Evolutionary conservation across 2,329 filamentous ascomycete species (phyloP).

Genomic region (Cryphonectria japonica): DNA sequence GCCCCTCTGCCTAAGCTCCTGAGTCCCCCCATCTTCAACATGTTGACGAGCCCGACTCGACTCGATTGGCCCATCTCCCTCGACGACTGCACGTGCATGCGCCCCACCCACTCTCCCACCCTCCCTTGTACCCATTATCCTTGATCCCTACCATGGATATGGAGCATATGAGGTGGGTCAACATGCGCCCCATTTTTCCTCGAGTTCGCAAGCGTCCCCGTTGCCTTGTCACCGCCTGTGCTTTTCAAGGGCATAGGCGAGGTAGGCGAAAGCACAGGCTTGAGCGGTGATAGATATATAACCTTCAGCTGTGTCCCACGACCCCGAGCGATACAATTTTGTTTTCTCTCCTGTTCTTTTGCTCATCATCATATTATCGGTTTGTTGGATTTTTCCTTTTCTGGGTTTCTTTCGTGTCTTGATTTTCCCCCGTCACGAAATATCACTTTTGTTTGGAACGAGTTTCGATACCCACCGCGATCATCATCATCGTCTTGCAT

Average conservation of each 20-base stretch:
- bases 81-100: slow-evolving; percentile 26
- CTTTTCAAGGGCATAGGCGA: slow-evolving; percentile 20
- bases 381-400: slow-evolving; percentile 26
- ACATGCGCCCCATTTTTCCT: slow-evolving; percentile 20
- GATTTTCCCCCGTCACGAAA: slow-evolving; percentile 25
- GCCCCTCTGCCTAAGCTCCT: slow-evolving; percentile 18
- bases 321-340: background rate
- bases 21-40: background rate
- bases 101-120: slow-evolving; percentile 19
- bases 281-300: slow-evolving; percentile 15
- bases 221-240: slow-evolving; percentile 27
- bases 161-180: slow-evolving; percentile 18
- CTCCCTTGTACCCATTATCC: background rate
- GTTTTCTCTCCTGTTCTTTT: background rate
- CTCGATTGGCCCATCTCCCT: slow-evolving; percentile 15
- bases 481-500: background rate
- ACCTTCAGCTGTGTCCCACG: slow-evolving; percentile 1
- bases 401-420: slow-evolving; percentile 26
- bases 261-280: slow-evolving; percentile 20
- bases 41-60: background rate
- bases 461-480: slow-evolving; percentile 18
- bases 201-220: slow-evolving; percentile 29
- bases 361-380: slow-evolving; percentile 13
- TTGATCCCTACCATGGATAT: slow-evolving; percentile 11
- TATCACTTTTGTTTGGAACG: slow-evolving; percentile 16